Evolutionary conservation across 768 basidiomycete genomes (phyloP).

Genomic region (Podaxis sp.): DNA sequence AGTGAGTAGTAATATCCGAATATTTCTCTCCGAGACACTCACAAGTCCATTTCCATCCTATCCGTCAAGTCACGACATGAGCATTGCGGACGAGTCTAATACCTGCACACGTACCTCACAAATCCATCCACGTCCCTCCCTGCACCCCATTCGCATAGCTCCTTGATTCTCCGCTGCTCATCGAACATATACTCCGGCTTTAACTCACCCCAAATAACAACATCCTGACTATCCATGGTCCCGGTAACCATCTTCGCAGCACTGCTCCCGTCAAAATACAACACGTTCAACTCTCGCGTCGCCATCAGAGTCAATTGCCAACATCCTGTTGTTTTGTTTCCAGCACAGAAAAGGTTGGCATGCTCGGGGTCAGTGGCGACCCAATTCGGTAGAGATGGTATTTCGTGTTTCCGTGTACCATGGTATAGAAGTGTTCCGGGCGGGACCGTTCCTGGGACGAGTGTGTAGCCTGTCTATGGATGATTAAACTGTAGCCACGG

Average conservation of each 20-base stretch:
- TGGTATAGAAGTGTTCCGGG: neutral
- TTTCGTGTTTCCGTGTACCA: neutral
- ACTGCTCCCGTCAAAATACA: slow-evolving; percentile 56
- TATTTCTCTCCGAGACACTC: neutral
- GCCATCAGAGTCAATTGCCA: slow-evolving; percentile 41
- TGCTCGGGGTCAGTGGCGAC: slow-evolving; percentile 14
- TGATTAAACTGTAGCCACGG: neutral
- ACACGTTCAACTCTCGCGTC: slow-evolving; percentile 39
- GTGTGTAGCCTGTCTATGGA: neutral
- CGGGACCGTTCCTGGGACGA: neutral
- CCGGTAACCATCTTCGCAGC: slow-evolving; percentile 43
- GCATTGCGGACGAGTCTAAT: neutral
- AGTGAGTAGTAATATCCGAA: neutral
- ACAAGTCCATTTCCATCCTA: neutral
- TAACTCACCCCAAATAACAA: slow-evolving; percentile 40
- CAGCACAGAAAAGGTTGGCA: neutral
- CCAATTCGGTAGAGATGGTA: neutral
- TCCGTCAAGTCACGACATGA: neutral
- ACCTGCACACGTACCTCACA: neutral
- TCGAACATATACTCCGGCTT: slow-evolving; percentile 20
- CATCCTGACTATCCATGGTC: slow-evolving; percentile 46
- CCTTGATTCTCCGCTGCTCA: slow-evolving; percentile 34
- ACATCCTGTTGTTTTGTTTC: slow-evolving; percentile 24
- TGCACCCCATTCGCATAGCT: neutral
- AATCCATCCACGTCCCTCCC: neutral